Conservation (phyloP, 352 stramenopile species). For the Phytophthora tubulina region DNA sequence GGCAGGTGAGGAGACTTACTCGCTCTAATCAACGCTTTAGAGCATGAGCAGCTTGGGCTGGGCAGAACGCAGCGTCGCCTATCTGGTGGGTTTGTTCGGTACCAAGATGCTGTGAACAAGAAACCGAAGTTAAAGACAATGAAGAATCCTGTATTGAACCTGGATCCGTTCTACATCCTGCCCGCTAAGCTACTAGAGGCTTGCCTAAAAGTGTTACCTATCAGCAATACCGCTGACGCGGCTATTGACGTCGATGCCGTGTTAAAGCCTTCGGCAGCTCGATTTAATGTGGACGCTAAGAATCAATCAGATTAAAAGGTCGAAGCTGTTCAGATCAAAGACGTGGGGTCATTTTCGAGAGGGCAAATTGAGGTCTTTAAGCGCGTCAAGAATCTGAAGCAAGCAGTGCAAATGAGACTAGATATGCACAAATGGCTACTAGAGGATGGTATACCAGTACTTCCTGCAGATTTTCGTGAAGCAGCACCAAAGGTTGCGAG, state of each 20-base stretch:
- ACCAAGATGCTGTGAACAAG: conserved; percentile 1
- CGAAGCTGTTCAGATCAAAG: not conserved
- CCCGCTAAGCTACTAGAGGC: conserved; percentile 11
- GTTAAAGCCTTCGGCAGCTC: not conserved
- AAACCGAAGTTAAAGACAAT: conserved; percentile 7
- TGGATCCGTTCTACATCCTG: conserved; percentile 29
- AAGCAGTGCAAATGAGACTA: not conserved
- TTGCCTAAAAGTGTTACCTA: not conserved
- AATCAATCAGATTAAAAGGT: not conserved
- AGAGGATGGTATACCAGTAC: not conserved
- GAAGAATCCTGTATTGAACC: conserved; percentile 6
- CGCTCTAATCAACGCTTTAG: conserved; percentile 3
- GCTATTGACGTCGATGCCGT: not conserved
- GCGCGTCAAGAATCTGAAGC: conserved; percentile 1
- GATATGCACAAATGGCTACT: conserved; percentile 8
- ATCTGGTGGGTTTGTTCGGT: not conserved
- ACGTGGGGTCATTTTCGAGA: conserved; percentile 15
- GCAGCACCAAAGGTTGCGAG: not conserved
- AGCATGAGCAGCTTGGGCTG: conserved; percentile 1
- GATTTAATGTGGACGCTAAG: not conserved
- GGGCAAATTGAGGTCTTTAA: conserved; percentile 23
- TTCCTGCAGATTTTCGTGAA: not conserved
- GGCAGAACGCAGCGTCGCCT: not conserved
- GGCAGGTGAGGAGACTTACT: conserved; percentile 10
- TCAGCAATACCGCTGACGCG: not conserved